Evolutionary conservation across 805 yeast species (phyloP), one percentile per base, ranked within the genome.

Genomic region (Wickerhamiella nectarea): DNA sequence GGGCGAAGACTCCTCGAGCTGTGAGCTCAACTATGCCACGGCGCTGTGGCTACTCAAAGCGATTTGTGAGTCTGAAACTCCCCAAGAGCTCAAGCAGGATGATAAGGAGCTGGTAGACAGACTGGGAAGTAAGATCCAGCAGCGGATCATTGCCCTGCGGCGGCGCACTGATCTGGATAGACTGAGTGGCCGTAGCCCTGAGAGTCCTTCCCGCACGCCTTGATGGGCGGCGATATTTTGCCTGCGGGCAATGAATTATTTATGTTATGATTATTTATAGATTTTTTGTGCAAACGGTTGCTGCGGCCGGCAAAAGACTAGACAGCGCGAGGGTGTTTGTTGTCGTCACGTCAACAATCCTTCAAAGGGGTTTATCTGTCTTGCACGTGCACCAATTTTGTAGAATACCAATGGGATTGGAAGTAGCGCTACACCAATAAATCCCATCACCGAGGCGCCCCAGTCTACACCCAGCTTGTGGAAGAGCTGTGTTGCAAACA

Each of bases 11-110:
- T 59, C 82, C 41, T 65, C 68, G 15, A 81, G 80, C 6, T 87
- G 96, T 62, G 95, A 87, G 61, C 63, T 82, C 46, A 81, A 89
- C 7, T 89, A 89, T 59, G 83, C 93, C 3, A 84, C 95, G 0
- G 78, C 95, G 0, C 74, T 89, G 42, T 89, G 96, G 96, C 85
- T 89, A 95, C 66, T 89, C 55, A 93, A 85, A 57, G 85, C 95
- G 1, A 65, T 89, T 21, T 61, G 86, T 43, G 89, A 80, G 47
- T 60, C 63, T 28, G 66, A 62, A 24, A 56, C 51, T 11, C 55
- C 54, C 28, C 65, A 60, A 17, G 55, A 51, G 19, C 65, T 87
- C 46, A 93, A 83, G 55, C 71, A 67, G 4, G 84, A 78, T 40
- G 97, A 89, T 59, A 66, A 66, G 41, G 72, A 69, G 36, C 79